phyloP scores from a whole-genome alignment of 148 eudicot species.

The Salicornia ramosissima region DNA sequence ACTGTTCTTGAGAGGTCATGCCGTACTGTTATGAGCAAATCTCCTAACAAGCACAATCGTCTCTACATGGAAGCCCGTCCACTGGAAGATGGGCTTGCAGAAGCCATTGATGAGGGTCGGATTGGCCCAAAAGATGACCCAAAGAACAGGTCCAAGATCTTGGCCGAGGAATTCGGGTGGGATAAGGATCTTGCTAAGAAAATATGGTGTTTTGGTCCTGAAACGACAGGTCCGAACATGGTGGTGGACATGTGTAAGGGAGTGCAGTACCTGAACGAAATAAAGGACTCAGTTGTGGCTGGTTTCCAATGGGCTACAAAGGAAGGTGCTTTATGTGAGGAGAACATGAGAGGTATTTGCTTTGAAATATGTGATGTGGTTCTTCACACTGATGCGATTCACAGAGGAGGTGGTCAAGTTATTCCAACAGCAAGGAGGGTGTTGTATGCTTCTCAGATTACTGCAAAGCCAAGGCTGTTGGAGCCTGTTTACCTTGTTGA shows the following conservation, averaged over 20 bases:
- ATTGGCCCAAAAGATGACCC: slow-evolving; percentile 81
- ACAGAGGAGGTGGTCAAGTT: slow-evolving; percentile 79
- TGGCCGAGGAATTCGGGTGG: slow-evolving; percentile 74
- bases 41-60: slow-evolving; percentile 79
- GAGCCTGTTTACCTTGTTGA: slow-evolving; percentile 80
- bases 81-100: slow-evolving; percentile 69
- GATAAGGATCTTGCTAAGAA: slow-evolving; percentile 86
- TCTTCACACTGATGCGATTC: slow-evolving; percentile 77
- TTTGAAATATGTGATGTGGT: slow-evolving; percentile 81
- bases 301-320: slow-evolving; percentile 90
- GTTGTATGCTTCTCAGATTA: slow-evolving; percentile 69
- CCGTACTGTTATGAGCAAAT: slow-evolving; percentile 78
- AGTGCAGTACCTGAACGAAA: slow-evolving; percentile 82
- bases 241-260: slow-evolving; percentile 93
- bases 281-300: slow-evolving; percentile 84
- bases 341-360: slow-evolving; percentile 79
- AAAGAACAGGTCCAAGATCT: slow-evolving; percentile 56
- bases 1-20: slow-evolving; percentile 65
- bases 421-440: slow-evolving; percentile 83
- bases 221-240: slow-evolving; percentile 81
- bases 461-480: slow-evolving; percentile 71
- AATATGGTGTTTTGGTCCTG: slow-evolving; percentile 80
- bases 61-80: slow-evolving; percentile 88
- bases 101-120: slow-evolving; percentile 74
- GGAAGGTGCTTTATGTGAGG: slow-evolving; percentile 72